Evolutionary conservation across 2,329 filamentous ascomycete species (phyloP), one percentile per base, ranked within the genome.

Genomic region (Monascus ruber): DNA sequence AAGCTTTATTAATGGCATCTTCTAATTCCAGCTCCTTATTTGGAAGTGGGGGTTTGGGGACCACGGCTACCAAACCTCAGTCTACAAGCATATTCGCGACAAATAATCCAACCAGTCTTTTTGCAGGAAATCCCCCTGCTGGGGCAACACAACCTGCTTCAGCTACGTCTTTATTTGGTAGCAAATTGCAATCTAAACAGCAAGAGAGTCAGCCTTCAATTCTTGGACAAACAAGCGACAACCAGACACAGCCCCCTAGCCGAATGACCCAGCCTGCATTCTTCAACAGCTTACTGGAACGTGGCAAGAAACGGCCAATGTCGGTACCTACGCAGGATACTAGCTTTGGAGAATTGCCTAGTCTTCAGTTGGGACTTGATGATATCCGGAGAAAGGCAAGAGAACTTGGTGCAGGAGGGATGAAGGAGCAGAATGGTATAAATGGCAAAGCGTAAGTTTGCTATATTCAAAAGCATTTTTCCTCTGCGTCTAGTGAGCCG

Each of bases 291-390:
- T 56, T 81, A 29, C 59, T 81, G 24, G 77, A 81, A 53, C 71
- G 76, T 42, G 74, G 76, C 29, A 77, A 73, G 55, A 81, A 80
- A 59, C 79, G 85, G 46, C 76, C 79, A 38, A 74, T 81, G 47
- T 77, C 79, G 48, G 79, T 81, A 47, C 73, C 78, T 42, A 76
- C 75, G 10, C 62, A 62, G 36, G 60, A 56, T 35, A 62, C 52
- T 40, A 65, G 63, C 40, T 77, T 83, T 55, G 81, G 83, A 49
- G 85, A 95, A 43, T 73, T 98, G 34, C 89, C 91, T 5, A 84
- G 81, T 54, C 73, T 98, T 47, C 88, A 96, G 63, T 76, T 98
- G 39, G 89, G 91, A 24, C 73, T 98, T 27, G 85, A 86, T 42
- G 91, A 98, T 65, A 82, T 98, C 53, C 73, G 77, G 42, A 71